Evolutionary conservation across 2,329 filamentous ascomycete species (phyloP), one percentile per base, ranked within the genome.

Genomic region (Xylariaceae sp.): DNA sequence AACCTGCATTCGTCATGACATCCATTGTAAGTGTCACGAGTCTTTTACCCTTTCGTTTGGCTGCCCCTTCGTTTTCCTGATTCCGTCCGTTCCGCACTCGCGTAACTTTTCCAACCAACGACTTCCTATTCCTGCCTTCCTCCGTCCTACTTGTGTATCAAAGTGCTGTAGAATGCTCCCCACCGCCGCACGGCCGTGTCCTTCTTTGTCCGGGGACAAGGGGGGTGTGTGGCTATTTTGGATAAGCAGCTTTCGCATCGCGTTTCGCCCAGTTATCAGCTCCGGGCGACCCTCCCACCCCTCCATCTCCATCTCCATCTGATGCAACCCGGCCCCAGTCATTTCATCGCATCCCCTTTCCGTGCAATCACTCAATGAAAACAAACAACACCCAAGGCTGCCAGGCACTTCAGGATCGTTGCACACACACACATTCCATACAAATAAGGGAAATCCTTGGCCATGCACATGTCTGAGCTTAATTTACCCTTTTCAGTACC

Each of bases 11-110:
- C 53, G 49, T 54, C 51, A 60, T 60, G 57, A 52, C 57, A 46
- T 59, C 57, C 37, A 57, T 60, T 48, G 57, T 60, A 49, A 60
- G 57, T 59, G 59, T 36, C 41, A 28, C 27, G 17, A 24, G 29
- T 17, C 24, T 36, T 34, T 21, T 34, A 12, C 34, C 26, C 37
- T 36, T 24, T 36, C n/a, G 21, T 27, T 30, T 34, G 35, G 36
- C 44, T 36, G 36, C 36, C 41, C 43, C 45, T 41, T 44, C 38
- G 30, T 30, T 46, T 34, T 38, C 24, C 21, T 15, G 3, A 24
- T 44, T 30, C 44, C 44, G 44, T 42, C 38, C 48, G 28, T 49
- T 41, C 44, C 38, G 36, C 32, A 34, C 32, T 19, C 9, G 21
- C 14, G 15, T 35, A 36, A 21, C 26, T 23, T 27, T 18, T n/a